These are phyloP conservation scores for Rubia balearica DNA, from an alignment of 305 asterid species.

Conservation along the genomic window DNA sequence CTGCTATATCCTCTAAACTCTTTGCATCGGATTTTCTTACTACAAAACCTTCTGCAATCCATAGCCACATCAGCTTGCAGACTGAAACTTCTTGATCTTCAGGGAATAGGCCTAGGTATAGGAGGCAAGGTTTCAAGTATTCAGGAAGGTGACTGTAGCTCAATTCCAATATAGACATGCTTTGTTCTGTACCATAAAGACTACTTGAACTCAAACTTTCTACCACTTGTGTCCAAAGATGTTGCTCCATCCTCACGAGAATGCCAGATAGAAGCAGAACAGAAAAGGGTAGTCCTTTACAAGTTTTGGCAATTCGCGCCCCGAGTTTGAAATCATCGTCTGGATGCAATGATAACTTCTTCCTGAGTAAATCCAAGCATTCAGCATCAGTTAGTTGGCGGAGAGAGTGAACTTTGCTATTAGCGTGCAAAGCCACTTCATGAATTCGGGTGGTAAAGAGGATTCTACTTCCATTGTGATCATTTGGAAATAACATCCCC, in stretches of 20 bases:
- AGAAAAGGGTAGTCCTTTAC: slow-evolving; percentile 1
- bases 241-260: not conserved
- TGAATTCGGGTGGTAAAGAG: slow-evolving; percentile 7
- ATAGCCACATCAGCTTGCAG: slow-evolving; percentile 7
- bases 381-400: not conserved
- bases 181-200: slow-evolving; percentile 3
- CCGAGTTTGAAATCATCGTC: not conserved
- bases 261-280: not conserved
- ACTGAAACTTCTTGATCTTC: slow-evolving; percentile 4
- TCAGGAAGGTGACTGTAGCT: slow-evolving; percentile 4
- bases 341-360: not conserved
- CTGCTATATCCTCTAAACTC: slow-evolving; percentile 1
- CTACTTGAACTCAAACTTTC: not conserved
- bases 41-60: slow-evolving; percentile 10
- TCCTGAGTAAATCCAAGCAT: not conserved
- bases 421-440: slow-evolving; percentile 4
- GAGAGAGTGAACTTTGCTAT: slow-evolving; percentile 3
- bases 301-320: not conserved
- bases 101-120: slow-evolving; percentile 4
- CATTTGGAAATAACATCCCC: slow-evolving; percentile 3
- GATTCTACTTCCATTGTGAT: slow-evolving; percentile 4
- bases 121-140: slow-evolving; percentile 7
- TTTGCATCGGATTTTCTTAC: not conserved
- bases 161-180: slow-evolving; percentile 6
- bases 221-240: not conserved